Percentiles rank a stretch among this genome's conserved stretches.
Evolutionary conservation across 169 alveolate genomes (phyloP).

Genomic region (Plasmodium inui): DNA sequence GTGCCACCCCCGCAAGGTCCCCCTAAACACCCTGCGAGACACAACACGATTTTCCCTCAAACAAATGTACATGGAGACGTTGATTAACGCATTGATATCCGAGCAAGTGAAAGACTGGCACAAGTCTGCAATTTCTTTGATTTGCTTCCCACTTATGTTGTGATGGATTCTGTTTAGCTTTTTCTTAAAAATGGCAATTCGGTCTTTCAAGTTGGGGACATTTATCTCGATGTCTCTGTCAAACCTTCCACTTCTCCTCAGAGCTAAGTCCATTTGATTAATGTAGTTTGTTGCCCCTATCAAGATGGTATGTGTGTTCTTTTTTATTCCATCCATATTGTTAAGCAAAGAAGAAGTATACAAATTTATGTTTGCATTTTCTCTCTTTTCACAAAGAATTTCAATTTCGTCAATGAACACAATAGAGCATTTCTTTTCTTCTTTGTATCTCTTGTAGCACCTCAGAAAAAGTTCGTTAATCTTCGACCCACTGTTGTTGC

Average conservation of each 20-base stretch:
- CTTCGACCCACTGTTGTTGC: conserved; percentile 45
- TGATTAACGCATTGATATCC: conserved; percentile 85
- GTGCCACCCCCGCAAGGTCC: neutral
- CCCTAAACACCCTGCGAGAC: conserved; percentile 16
- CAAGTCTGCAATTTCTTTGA: conserved; percentile 77
- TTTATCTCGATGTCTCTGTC: conserved; percentile 95
- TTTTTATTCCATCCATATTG: conserved; percentile 68
- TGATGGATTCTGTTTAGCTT: conserved; percentile 79
- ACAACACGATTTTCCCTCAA: conserved; percentile 29
- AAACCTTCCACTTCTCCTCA: conserved; percentile 97
- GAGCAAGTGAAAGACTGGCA: conserved; percentile 92
- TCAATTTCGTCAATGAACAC: conserved; percentile 87
- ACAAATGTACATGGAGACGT: conserved; percentile 75
- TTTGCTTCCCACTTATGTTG: conserved; percentile 71
- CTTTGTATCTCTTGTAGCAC: conserved; percentile 60
- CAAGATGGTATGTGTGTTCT: conserved; percentile 80
- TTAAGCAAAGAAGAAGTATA: conserved; percentile 52
- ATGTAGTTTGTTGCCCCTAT: conserved; percentile 95
- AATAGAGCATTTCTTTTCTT: conserved; percentile 70
- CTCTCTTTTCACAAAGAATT: conserved; percentile 80
- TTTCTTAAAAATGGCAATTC: conserved; percentile 90
- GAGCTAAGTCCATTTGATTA: conserved; percentile 92
- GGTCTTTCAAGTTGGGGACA: conserved; percentile 92
- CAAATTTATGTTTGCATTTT: conserved; percentile 36
- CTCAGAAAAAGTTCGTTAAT: conserved; percentile 54